Conservation (phyloP, 345 rosid genomes). For the Mangifera indica region DNA sequence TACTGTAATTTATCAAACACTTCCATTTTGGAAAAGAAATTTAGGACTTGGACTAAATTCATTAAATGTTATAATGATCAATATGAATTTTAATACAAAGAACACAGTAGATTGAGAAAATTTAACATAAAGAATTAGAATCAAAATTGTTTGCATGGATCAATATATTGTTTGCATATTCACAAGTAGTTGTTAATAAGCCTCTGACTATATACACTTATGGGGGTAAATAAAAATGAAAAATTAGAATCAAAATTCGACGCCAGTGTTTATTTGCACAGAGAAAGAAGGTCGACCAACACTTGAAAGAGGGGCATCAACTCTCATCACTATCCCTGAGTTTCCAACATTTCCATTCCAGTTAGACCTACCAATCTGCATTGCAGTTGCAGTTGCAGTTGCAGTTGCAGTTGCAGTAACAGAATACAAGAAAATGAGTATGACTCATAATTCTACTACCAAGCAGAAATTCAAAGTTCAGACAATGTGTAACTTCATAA, state of each 20-base stretch:
- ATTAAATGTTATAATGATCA: too few relatives aligned
- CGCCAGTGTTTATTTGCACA: constrained; percentile 68
- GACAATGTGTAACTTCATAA: too few relatives aligned
- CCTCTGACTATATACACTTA: constrained; percentile 40
- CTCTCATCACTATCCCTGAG: constrained; percentile 74
- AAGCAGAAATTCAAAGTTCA: background rate
- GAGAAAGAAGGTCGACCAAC: constrained; percentile 70
- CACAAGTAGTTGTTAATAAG: constrained; percentile 22
- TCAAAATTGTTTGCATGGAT: too few relatives aligned
- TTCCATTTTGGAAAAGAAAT: too few relatives aligned
- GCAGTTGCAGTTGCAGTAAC: background rate
- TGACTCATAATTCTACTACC: constrained; percentile 4
- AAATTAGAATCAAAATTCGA: constrained; percentile 58
- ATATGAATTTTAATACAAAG: too few relatives aligned
- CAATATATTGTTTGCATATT: constrained; percentile 13
- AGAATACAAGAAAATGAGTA: background rate
- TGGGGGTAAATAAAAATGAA: background rate
- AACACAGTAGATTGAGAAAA: too few relatives aligned
- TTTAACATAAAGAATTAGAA: too few relatives aligned
- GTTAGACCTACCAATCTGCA: constrained; percentile 90
- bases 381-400: too few relatives aligned
- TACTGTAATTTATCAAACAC: too few relatives aligned
- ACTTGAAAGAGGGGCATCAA: constrained; percentile 61
- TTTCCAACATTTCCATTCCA: constrained; percentile 89
- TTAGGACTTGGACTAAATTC: too few relatives aligned